phyloP scores from a whole-genome alignment of 2,329 filamentous ascomycete genomes.

The Blastomyces gilchristii region DNA sequence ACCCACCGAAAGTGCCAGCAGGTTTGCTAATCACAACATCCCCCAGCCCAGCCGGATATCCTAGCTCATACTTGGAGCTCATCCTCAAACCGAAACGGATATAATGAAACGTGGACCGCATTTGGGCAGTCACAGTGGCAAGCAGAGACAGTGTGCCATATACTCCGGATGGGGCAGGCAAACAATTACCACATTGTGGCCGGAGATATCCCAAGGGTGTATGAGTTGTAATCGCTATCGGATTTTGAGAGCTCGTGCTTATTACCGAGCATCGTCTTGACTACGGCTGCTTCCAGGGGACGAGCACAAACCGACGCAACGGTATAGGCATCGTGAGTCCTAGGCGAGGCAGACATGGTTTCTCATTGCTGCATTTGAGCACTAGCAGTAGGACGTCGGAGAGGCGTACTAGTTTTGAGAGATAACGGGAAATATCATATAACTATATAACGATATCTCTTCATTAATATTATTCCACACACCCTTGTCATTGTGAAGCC shows the following conservation, averaged over 20 bases:
- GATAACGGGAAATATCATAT: too few relatives aligned
- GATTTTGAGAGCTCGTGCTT: neutral
- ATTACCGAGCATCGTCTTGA: neutral
- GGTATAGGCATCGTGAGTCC: neutral
- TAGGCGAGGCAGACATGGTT: neutral
- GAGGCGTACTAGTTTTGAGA: too few relatives aligned
- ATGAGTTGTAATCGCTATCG: neutral
- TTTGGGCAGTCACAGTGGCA: neutral
- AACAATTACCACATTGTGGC: neutral
- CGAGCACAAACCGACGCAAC: neutral
- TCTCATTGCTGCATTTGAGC: neutral
- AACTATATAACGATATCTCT: neutral
- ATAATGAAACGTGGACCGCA: neutral
- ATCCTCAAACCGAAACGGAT: neutral
- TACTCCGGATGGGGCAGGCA: neutral
- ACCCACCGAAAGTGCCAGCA: neutral
- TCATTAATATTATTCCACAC: neutral
- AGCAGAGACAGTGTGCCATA: neutral
- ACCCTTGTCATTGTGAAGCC: neutral
- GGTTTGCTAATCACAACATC: neutral
- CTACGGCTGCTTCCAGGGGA: neutral
- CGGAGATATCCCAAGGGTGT: neutral
- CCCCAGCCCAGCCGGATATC: neutral
- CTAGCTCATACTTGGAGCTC: neutral
- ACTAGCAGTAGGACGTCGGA: too few relatives aligned